Evolutionary conservation across 2,329 filamentous ascomycete genomes (phyloP), one percentile per base, ranked within the genome.

Genomic region (Sporothrix brunneoviolacea): DNA sequence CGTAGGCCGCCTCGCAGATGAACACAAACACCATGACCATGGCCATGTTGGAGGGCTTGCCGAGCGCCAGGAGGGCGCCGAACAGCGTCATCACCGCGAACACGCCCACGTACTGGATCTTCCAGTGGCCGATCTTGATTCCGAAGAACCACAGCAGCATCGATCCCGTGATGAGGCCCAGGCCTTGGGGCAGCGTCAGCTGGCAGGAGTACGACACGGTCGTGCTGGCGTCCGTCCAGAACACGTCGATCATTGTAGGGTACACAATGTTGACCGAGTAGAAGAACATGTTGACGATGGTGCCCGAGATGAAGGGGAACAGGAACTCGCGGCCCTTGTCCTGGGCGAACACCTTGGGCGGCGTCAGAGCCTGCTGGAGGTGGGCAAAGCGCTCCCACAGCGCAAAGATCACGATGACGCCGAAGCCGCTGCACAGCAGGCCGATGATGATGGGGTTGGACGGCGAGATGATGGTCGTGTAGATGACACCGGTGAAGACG

Each of bases 21-120:
- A 74, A 73, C n/a, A 70, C 62, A 48, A 74, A 74, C 0, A 69
- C 71, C 48, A 73, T 69, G 61, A 72, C 70, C 56, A 69, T 65
- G 6, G 64, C 70, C 57, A 71, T 71, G 32, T 70, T 66, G 28
- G 63, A 53, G 0, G 72, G 70, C 4, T 62, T 71, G 0, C 62
- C 70, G 8, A 73, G 58, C 1, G 66, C 70, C 8, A 75, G 57
- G 16, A 75, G 57, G 0, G 65, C 65, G 1, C 71, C 72, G 47
- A 72, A 75, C 5, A 74, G 51, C 3, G 49, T 51, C 49, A 72
- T 68, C 69, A 75, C 73, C n/a, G 72, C 55, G 35, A 66, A 66
- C 3, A 69, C 62, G 1, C 59, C 70, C 0, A 64, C 68, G 19
- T 74, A 56, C 37, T 70, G 69, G 68, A 69, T 72, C 18, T 72